phyloP scores from a whole-genome alignment of 768 basidiomycete species.

The Filobasidium floriforme region DNA sequence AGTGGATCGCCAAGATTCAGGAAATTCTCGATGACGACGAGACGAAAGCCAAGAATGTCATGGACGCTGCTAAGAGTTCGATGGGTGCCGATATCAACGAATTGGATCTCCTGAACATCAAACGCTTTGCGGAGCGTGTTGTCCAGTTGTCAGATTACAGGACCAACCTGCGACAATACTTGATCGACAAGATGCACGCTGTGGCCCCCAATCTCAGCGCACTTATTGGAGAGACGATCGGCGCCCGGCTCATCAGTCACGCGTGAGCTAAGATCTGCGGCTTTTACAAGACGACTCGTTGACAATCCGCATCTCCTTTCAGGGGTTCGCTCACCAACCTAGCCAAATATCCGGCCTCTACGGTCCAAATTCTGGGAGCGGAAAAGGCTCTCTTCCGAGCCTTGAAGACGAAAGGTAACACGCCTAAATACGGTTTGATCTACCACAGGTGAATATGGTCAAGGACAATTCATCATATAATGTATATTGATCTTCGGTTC shows the following conservation, averaged over 20 bases:
- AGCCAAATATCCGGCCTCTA: slow-evolving; percentile 96
- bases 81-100: slow-evolving; percentile 89
- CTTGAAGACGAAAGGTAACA: slow-evolving; percentile 97
- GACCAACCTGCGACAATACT: slow-evolving; percentile 75
- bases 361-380: slow-evolving; percentile 94
- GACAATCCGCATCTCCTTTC: neutral
- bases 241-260: slow-evolving; percentile 86
- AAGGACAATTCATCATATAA: neutral
- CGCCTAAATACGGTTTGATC: slow-evolving; percentile 96
- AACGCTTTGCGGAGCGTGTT: slow-evolving; percentile 79
- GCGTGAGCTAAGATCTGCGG: slow-evolving; percentile 48
- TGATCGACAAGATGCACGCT: slow-evolving; percentile 94
- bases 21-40: slow-evolving; percentile 73
- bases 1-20: slow-evolving; percentile 70
- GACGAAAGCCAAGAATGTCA: slow-evolving; percentile 80
- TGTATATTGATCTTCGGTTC: neutral
- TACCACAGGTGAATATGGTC: slow-evolving; percentile 57
- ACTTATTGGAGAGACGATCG: slow-evolving; percentile 82
- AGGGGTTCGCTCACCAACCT: slow-evolving; percentile 85
- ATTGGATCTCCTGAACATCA: slow-evolving; percentile 92
- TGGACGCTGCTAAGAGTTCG: slow-evolving; percentile 86
- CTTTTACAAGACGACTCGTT: neutral
- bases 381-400: slow-evolving; percentile 97
- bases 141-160: slow-evolving; percentile 89
- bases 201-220: slow-evolving; percentile 91